Percentiles rank a stretch among this genome's conserved stretches.
Evolutionary conservation across 1,139 yeast species (phyloP).

Genomic region (Debaryomycetaceae sp.): DNA sequence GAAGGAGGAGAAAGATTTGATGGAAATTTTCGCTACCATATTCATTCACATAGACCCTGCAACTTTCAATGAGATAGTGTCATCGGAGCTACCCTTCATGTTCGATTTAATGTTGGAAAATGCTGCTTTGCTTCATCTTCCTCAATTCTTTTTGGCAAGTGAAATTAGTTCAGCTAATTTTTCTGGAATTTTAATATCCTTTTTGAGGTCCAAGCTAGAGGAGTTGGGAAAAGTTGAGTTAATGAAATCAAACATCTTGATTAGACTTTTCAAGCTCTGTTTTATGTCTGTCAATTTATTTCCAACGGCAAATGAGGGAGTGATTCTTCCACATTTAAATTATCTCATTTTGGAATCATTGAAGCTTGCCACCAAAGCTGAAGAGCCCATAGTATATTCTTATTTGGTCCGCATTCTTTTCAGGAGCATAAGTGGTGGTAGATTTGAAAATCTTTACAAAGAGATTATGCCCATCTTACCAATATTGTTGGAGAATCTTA

Average conservation of each 20-base stretch:
- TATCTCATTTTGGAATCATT: slow-evolving; percentile 78
- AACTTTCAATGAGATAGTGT: slow-evolving; percentile 89
- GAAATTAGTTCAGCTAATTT: slow-evolving; percentile 92
- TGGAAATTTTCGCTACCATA: slow-evolving; percentile 94
- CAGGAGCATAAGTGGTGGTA: slow-evolving; percentile 93
- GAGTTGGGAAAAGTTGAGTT: slow-evolving; percentile 81
- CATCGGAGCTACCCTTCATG: slow-evolving; percentile 72
- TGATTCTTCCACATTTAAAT: slow-evolving; percentile 82
- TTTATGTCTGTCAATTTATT: slow-evolving; percentile 94
- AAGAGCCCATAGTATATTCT: slow-evolving; percentile 88
- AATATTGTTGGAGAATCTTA: slow-evolving; percentile 78
- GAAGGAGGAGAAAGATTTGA: slow-evolving; percentile 89
- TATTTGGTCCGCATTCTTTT: slow-evolving; percentile 84
- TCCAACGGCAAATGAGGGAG: slow-evolving; percentile 83
- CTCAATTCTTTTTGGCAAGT: slow-evolving; percentile 90
- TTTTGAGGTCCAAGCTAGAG: slow-evolving; percentile 67
- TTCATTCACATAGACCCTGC: slow-evolving; percentile 94
- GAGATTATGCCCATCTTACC: slow-evolving; percentile 91
- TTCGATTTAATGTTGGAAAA: slow-evolving; percentile 80
- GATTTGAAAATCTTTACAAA: slow-evolving; percentile 87
- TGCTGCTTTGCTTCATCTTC: slow-evolving; percentile 84
- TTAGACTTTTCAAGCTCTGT: slow-evolving; percentile 82
- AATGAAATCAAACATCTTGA: slow-evolving; percentile 74
- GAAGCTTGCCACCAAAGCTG: slow-evolving; percentile 78
- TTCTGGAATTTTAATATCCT: slow-evolving; percentile 79